Base-by-base conservation (phyloP, 352 stramenopile genomes). In the Paralagenidium karlingii region DNA sequence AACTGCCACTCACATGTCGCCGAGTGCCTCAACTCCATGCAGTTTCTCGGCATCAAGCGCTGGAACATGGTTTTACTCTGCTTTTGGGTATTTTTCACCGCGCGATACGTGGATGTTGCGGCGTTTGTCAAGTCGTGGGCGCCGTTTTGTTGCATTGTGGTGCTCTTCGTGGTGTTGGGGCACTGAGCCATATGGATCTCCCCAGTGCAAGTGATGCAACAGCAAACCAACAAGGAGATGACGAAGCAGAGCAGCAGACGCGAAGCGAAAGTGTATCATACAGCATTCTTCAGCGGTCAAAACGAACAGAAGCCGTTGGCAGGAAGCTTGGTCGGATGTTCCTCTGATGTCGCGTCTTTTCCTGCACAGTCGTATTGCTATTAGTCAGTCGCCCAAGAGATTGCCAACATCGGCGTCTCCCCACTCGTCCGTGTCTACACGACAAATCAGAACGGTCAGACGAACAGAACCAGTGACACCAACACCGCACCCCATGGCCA, bases 1-100 rank as follows among this genome's bases (percentile, higher is more conserved):
- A 98, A 98, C 63, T 98, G 94, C 57, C 94, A 98, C 63, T 97
- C 86, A 21, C 94, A 98, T 49, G 92, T 98, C 12, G 89, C 84
- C 13, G 63, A 64, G 43, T 41, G 75, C 44, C 58, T 88, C 19
- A 67, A 88, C 29, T 62, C 63, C 47, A 45, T 61, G n/a, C 49
- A 61, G 16, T 83, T 83, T 41, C 51, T 47, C 2, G 68, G 69
- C 32, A 44, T 63, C n/a, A 63, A 53, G 32, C 58, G 58, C 41
- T 88, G 68, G 70, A 79, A 83, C 53, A 88, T 88, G 74, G 59
- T 85, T 40, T 58, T 68, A 42, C 70, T 88, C 21, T 85, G 70
- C 55, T 80, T 85, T 40, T 88, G 70, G 70, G 63, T 88, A 53
- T 88, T 88, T 38, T 68, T 75, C 43, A 58, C 62, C 45, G 74